Conservation (phyloP, 306 rosid genomes). For the Cucurbita ficifolia region DNA sequence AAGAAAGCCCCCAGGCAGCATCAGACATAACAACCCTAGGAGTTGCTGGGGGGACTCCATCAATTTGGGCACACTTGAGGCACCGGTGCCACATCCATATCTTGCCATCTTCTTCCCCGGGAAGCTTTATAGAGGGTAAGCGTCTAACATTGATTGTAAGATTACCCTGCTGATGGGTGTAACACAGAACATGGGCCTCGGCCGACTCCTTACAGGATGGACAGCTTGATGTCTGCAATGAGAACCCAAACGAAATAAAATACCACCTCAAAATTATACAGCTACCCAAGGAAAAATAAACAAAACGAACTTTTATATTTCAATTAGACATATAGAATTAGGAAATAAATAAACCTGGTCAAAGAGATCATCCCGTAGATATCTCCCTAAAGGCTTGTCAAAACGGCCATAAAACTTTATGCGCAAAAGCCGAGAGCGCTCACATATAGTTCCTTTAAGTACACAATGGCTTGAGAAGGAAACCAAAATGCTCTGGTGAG, state of each 20-base stretch:
- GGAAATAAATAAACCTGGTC: slow-evolving; percentile 36
- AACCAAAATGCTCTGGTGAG: slow-evolving; percentile 89
- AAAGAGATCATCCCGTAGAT: slow-evolving; percentile 76
- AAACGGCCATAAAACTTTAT: slow-evolving; percentile 82
- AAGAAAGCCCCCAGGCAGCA: slow-evolving; percentile 99
- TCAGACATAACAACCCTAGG: slow-evolving; percentile 91
- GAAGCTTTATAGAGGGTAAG: slow-evolving; percentile 64
- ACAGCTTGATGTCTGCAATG: slow-evolving; percentile 48
- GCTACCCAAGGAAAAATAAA: not conserved
- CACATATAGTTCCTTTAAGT: slow-evolving; percentile 66
- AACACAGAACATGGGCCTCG: slow-evolving; percentile 70
- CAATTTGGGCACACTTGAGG: slow-evolving; percentile 58
- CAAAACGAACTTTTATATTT: not conserved
- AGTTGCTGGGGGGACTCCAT: slow-evolving; percentile 96
- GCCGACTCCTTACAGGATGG: slow-evolving; percentile 66
- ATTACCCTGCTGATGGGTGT: slow-evolving; percentile 86
- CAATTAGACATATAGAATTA: not conserved
- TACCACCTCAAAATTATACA: slow-evolving; percentile 6
- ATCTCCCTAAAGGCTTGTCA: slow-evolving; percentile 97
- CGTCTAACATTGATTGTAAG: slow-evolving; percentile 79
- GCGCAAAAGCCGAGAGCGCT: slow-evolving; percentile 76
- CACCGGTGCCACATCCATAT: slow-evolving; percentile 99
- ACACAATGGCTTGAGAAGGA: slow-evolving; percentile 87
- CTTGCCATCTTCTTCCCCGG: slow-evolving; percentile 84
- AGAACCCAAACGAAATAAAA: not conserved